Conservation (phyloP, 2,329 filamentous ascomycete genomes). For the Thelonectria olida region DNA sequence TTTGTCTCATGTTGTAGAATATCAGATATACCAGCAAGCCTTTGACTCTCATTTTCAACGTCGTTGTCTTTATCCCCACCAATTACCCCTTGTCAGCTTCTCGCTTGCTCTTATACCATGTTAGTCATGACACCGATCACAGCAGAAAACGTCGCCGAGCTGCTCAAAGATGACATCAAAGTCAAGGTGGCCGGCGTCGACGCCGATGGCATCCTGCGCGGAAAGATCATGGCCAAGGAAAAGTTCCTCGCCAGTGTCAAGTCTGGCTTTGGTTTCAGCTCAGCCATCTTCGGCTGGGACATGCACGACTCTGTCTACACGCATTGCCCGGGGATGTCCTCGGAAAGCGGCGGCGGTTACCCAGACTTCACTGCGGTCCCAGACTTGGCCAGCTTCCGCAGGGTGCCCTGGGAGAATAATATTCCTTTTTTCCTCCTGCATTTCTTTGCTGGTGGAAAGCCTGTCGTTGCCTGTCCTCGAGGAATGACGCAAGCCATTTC, state of each 20-base stretch:
- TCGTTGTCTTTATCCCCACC: background rate
- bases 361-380: conserved; percentile 78
- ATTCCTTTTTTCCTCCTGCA: conserved; percentile 80
- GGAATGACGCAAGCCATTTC: conserved; percentile 70
- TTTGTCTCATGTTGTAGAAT: background rate
- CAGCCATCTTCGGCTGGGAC: conserved; percentile 87
- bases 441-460: conserved; percentile 77
- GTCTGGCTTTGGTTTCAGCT: conserved; percentile 85
- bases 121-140: background rate
- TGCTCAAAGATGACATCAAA: conserved; percentile 17
- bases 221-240: conserved; percentile 21
- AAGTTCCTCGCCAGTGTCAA: conserved; percentile 64
- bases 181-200: conserved; percentile 21
- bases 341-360: conserved; percentile 84
- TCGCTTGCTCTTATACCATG: background rate
- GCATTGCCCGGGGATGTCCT: conserved; percentile 78
- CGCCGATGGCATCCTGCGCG: conserved; percentile 18
- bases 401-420: conserved; percentile 83
- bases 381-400: conserved; percentile 74
- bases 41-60: background rate
- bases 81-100: background rate
- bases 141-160: conserved; percentile 5
- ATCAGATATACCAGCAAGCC: background rate
- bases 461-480: conserved; percentile 76
- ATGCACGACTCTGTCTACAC: conserved; percentile 87